Evolutionary conservation across 2,329 filamentous ascomycete species (phyloP).

Genomic region (Hypoxylon sp.): DNA sequence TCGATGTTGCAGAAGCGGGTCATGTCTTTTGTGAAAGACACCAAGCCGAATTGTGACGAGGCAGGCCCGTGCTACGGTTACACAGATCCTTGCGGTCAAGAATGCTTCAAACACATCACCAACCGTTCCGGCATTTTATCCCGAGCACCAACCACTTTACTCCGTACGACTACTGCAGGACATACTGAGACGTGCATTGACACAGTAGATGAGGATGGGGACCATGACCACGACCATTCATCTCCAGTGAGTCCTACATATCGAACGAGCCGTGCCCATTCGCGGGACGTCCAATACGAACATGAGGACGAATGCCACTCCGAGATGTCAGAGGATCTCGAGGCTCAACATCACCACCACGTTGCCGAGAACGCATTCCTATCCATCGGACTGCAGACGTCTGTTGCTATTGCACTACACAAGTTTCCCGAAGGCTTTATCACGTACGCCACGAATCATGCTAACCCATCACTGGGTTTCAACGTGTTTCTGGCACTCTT

Average conservation of each 20-base stretch:
- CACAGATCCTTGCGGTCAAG: constrained; percentile 75
- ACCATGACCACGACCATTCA: constrained; percentile 44
- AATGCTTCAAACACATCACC: constrained; percentile 73
- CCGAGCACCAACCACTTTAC: constrained; percentile 55
- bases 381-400: constrained; percentile 95
- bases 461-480: constrained; percentile 88
- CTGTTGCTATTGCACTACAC: constrained; percentile 93
- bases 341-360: constrained; percentile 86
- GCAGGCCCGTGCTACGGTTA: constrained; percentile 74
- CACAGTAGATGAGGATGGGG: constrained; percentile 52
- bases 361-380: constrained; percentile 95
- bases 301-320: constrained; percentile 47
- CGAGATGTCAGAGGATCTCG: constrained; percentile 58
- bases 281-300: constrained; percentile 47
- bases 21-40: constrained; percentile 76
- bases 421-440: constrained; percentile 92
- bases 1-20: constrained; percentile 73
- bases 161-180: constrained; percentile 61
- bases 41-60: constrained; percentile 74
- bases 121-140: constrained; percentile 56
- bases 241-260: constrained; percentile 48
- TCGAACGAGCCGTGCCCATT: constrained; percentile 51
- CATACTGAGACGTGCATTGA: constrained; percentile 53
- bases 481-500: constrained; percentile 96
- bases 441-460: constrained; percentile 97